These are phyloP conservation scores for Solanum commersonii DNA, from an alignment of 257 asterid species.

Conservation along the genomic window DNA sequence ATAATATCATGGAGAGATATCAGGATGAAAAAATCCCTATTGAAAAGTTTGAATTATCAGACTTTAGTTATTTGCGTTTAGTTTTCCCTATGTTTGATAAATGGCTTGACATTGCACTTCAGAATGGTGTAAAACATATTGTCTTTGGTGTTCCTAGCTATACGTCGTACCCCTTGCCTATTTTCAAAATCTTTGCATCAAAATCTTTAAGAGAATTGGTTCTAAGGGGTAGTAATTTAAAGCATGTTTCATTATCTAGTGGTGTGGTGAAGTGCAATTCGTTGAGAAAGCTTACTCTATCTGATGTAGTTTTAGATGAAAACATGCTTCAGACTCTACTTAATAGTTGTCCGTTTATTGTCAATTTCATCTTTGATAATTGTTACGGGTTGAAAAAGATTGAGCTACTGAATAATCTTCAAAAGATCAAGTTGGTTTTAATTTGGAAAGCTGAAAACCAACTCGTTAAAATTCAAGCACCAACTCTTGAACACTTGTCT, in stretches of 20 bases:
- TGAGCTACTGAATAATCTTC: background rate
- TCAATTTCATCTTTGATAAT: background rate
- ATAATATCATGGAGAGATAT: background rate
- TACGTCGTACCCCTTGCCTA: background rate
- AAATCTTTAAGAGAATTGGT: background rate
- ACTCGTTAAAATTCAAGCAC: background rate
- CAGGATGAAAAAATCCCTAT: background rate
- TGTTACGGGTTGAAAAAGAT: background rate
- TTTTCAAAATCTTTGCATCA: background rate
- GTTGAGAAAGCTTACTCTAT: background rate
- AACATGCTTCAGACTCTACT: background rate
- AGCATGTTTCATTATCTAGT: background rate
- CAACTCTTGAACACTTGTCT: background rate
- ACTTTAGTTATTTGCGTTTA: background rate
- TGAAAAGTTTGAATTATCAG: background rate
- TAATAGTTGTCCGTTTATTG: background rate
- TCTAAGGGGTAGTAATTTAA: background rate
- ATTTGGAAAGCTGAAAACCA: background rate
- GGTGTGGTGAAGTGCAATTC: background rate
- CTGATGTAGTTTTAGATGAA: background rate
- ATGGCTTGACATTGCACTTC: background rate
- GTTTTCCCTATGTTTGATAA: background rate
- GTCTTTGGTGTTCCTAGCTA: background rate
- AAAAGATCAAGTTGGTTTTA: background rate
- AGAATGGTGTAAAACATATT: background rate